A percentile compares a stretch with the other conserved stretches of the same genome.
phyloP scores from a whole-genome alignment of 352 stramenopile species.

The Globisporangium abappressorium region DNA sequence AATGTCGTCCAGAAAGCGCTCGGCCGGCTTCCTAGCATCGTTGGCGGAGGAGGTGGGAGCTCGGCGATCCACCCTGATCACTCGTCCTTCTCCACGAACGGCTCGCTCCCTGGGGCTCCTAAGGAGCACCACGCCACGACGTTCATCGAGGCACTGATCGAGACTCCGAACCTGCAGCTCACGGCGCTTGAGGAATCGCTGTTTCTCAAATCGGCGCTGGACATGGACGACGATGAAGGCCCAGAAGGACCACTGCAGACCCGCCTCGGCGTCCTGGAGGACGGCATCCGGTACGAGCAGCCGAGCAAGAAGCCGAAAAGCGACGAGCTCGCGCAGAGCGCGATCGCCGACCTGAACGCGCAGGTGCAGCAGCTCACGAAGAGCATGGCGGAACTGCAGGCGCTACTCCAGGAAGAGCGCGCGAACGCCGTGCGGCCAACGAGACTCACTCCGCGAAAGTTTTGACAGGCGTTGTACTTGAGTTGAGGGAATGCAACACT shows the following conservation, averaged over 20 bases:
- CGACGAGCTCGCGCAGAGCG: slow-evolving; percentile 13
- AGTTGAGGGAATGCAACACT: not conserved
- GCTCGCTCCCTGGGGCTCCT: not conserved
- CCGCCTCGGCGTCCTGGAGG: slow-evolving; percentile 31
- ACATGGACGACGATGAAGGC: slow-evolving; percentile 26
- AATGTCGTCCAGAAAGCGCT: slow-evolving; percentile 11
- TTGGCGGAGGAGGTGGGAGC: not conserved
- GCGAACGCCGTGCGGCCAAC: slow-evolving; percentile 10
- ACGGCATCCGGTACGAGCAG: slow-evolving; percentile 57
- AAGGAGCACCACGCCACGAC: slow-evolving; percentile 13
- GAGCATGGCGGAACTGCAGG: slow-evolving; percentile 32
- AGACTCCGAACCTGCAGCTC: slow-evolving; percentile 28
- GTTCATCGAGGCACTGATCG: slow-evolving; percentile 28
- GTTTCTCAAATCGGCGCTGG: slow-evolving; percentile 47
- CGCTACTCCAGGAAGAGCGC: slow-evolving; percentile 19
- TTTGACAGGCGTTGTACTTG: not conserved
- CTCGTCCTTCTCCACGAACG: not conserved
- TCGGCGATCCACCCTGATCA: not conserved
- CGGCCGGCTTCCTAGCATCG: not conserved
- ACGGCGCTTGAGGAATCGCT: slow-evolving; percentile 34
- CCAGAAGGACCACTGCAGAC: not conserved
- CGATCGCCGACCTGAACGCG: slow-evolving; percentile 34
- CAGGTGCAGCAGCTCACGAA: slow-evolving; percentile 45
- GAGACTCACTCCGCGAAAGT: not conserved
- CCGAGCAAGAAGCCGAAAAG: slow-evolving; percentile 33